Conservation (phyloP, 139 green algal species). For the Trebouxia sp. region DNA sequence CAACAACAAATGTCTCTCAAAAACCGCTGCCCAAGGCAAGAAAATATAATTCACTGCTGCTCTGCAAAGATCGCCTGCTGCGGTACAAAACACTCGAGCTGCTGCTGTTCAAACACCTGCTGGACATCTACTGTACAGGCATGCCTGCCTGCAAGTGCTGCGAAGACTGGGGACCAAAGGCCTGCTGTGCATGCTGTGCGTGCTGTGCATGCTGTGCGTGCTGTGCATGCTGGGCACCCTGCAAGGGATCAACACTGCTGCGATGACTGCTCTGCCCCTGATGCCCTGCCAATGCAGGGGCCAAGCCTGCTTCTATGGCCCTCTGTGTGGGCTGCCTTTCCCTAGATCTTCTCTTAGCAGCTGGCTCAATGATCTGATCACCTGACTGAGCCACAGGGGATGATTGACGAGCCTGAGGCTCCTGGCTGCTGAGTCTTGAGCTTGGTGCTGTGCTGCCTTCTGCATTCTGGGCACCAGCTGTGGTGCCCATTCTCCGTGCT, state of each 20-base stretch:
- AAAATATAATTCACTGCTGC: no score
- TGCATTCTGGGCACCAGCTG: neutral
- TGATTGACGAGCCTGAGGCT: neutral
- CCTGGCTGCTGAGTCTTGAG: neutral
- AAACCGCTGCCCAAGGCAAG: no score
- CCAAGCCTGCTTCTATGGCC: constrained; percentile 7
- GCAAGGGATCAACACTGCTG: neutral
- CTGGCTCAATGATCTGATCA: neutral
- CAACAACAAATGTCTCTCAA: no score
- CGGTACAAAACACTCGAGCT: no score
- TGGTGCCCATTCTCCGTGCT: neutral
- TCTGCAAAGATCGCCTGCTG: no score
- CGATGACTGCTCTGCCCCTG: neutral
- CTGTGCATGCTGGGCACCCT: neutral
- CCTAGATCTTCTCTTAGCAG: neutral
- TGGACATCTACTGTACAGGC: constrained; percentile 3
- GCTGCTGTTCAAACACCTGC: neutral
- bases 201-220: no score
- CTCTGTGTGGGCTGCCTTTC: constrained; percentile 4
- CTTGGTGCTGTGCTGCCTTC: neutral
- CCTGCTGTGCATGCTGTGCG: neutral
- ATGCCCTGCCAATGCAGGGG: constrained; percentile 1
- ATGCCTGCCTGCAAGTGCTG: constrained; percentile 11
- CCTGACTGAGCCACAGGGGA: neutral
- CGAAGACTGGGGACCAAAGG: neutral